A percentile compares a stretch with the other conserved stretches of the same genome.
These are phyloP conservation scores for Arctium minus DNA, from an alignment of 129 eudicot species.

Conservation along the genomic window DNA sequence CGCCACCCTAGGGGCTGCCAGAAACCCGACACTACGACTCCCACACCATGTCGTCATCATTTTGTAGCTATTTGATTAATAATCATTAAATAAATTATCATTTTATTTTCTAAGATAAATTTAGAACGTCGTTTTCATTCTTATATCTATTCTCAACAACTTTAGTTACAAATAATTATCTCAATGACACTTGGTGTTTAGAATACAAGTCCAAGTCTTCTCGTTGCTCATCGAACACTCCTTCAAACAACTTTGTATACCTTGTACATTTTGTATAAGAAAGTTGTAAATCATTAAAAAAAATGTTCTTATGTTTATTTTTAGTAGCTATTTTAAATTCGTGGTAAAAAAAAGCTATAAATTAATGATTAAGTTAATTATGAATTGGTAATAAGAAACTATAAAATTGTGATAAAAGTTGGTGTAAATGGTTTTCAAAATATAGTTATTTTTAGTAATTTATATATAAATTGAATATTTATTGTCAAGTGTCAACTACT, in stretches of 20 bases:
- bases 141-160: no score
- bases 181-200: not conserved
- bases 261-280: not conserved
- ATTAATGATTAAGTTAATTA: no score
- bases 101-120: not conserved
- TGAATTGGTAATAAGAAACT: no score
- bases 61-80: not conserved
- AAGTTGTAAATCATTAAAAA: not conserved
- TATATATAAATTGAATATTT: not conserved
- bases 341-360: no score
- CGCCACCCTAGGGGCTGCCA: no score
- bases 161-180: no score
- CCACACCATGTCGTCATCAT: not conserved
- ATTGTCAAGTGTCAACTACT: not conserved
- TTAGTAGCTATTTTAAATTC: no score
- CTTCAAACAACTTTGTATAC: not conserved
- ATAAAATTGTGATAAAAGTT: no score
- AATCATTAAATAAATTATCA: not conserved
- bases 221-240: not conserved
- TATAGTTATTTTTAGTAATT: not conserved
- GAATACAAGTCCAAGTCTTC: not conserved
- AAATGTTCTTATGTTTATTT: no score
- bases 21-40: no score
- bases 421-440: not conserved
- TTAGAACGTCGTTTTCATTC: no score